Conservation (phyloP, 2,329 filamentous ascomycete genomes). For the Pseudogymnoascus sp. region DNA sequence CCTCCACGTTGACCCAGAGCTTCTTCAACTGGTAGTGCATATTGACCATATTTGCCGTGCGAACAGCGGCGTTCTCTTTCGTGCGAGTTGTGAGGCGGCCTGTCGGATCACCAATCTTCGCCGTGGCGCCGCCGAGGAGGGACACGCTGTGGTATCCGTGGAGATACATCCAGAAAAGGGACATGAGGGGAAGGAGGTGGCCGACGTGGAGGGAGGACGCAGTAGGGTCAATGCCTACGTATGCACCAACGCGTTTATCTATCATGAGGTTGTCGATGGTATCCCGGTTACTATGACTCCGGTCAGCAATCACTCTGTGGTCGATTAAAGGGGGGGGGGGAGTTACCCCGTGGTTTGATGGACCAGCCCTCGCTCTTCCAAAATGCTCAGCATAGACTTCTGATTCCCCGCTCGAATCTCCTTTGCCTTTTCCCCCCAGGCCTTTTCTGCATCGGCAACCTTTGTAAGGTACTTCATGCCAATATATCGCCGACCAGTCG, state of each 20-base stretch:
- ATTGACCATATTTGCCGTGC: slow-evolving; percentile 57
- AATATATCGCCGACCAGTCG: slow-evolving; percentile 23
- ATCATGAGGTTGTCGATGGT: slow-evolving; percentile 58
- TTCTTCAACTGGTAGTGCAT: slow-evolving; percentile 64
- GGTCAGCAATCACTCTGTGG: slow-evolving; percentile 12
- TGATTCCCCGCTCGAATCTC: slow-evolving; percentile 43
- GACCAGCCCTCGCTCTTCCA: slow-evolving; percentile 66
- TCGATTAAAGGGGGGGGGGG: not conserved
- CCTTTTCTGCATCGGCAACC: slow-evolving; percentile 23
- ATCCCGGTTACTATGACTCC: slow-evolving; percentile 31
- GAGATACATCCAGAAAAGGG: slow-evolving; percentile 76
- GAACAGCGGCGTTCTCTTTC: slow-evolving; percentile 42
- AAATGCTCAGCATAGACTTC: slow-evolving; percentile 51
- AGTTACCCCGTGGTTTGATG: slow-evolving; percentile 68
- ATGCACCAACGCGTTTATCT: slow-evolving; percentile 60
- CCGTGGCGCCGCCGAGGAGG: slow-evolving; percentile 67
- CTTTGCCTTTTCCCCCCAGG: slow-evolving; percentile 43
- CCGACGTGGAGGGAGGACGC: slow-evolving; percentile 73
- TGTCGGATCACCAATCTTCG: slow-evolving; percentile 71
- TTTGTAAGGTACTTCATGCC: slow-evolving; percentile 31
- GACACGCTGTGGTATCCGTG: slow-evolving; percentile 63
- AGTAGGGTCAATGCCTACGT: slow-evolving; percentile 78
- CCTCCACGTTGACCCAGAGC: slow-evolving; percentile 68
- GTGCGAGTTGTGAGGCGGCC: slow-evolving; percentile 58
- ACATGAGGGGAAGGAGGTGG: slow-evolving; percentile 75